These are phyloP conservation scores for Aphanocladium album DNA, from an alignment of 2,329 filamentous ascomycete species.

Conservation along the genomic window DNA sequence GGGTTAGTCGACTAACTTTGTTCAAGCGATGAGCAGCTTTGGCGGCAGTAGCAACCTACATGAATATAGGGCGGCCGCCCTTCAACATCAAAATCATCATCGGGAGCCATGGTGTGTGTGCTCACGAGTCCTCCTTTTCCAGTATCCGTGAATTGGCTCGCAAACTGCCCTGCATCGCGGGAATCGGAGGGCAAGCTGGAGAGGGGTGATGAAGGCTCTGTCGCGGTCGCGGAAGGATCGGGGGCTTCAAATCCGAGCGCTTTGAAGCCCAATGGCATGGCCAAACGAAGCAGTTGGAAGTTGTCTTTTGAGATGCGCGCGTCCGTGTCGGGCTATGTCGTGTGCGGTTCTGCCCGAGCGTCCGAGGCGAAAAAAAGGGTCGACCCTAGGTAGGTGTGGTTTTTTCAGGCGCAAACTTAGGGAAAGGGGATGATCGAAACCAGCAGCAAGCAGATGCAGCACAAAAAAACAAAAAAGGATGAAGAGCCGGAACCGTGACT, in stretches of 20 bases:
- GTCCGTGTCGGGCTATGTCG: not conserved
- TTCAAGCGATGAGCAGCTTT: not conserved
- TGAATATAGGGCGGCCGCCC: slow-evolving; percentile 41
- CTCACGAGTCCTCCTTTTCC: slow-evolving; percentile 21
- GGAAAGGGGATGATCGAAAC: not conserved
- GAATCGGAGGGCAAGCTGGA: slow-evolving; percentile 14
- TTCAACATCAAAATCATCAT: slow-evolving; percentile 36
- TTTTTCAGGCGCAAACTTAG: slow-evolving; percentile 2
- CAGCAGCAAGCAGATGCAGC: not conserved
- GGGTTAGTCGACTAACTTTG: not conserved
- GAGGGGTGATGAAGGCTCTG: slow-evolving; percentile 8
- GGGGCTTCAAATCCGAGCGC: slow-evolving; percentile 11
- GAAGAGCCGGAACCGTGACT: not conserved
- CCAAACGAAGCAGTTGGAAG: not conserved
- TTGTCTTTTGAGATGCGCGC: not conserved
- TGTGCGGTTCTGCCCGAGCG: not conserved
- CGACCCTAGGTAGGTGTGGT: not conserved
- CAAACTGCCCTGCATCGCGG: slow-evolving; percentile 30
- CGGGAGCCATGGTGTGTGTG: slow-evolving; percentile 27
- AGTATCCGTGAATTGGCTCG: slow-evolving; percentile 23
- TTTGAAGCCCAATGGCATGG: slow-evolving; percentile 15
- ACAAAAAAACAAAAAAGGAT: not conserved
- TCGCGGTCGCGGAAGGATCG: slow-evolving; percentile 11
- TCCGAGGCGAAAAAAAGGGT: not conserved
- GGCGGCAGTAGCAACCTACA: slow-evolving; percentile 24